These are phyloP conservation scores for Asterophora lycoperdoides DNA, from an alignment of 768 basidiomycete genomes.

Conservation along the genomic window DNA sequence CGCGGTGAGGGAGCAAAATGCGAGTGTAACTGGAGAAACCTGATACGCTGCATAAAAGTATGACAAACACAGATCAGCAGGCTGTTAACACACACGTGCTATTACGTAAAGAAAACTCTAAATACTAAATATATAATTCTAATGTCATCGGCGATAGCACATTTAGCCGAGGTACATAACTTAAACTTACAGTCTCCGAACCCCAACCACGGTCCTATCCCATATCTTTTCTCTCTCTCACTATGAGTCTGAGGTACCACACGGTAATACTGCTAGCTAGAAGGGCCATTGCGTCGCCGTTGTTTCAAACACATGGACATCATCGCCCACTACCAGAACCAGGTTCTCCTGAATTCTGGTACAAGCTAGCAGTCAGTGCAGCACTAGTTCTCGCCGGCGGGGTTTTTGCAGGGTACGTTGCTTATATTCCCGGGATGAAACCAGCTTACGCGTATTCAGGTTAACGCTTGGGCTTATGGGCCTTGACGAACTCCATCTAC, in stretches of 20 bases:
- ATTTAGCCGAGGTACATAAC: too few relatives aligned
- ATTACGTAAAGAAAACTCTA: constrained; percentile 16
- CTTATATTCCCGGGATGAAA: not conserved
- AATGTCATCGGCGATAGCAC: not conserved
- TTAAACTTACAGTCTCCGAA: not conserved
- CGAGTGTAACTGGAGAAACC: not conserved
- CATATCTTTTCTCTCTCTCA: not conserved
- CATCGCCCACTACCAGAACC: constrained; percentile 20
- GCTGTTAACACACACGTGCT: not conserved
- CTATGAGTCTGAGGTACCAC: constrained; percentile 9
- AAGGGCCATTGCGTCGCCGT: constrained; percentile 10
- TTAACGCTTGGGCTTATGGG: constrained; percentile 93
- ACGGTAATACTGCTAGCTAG: constrained; percentile 7
- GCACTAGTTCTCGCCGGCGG: constrained; percentile 80
- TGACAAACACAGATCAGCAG: constrained; percentile 4
- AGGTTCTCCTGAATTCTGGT: constrained; percentile 69
- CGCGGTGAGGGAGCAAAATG: not conserved
- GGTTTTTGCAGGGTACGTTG: constrained; percentile 82
- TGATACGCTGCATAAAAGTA: constrained; percentile 6
- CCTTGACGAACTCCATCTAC: constrained; percentile 84
- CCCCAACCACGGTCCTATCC: too few relatives aligned
- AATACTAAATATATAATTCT: not conserved
- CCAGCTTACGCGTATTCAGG: constrained; percentile 31
- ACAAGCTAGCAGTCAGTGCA: constrained; percentile 62
- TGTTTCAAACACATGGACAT: not conserved